These are phyloP conservation scores for Neoboletus magnificus DNA, from an alignment of 768 basidiomycete species.

Conservation along the genomic window DNA sequence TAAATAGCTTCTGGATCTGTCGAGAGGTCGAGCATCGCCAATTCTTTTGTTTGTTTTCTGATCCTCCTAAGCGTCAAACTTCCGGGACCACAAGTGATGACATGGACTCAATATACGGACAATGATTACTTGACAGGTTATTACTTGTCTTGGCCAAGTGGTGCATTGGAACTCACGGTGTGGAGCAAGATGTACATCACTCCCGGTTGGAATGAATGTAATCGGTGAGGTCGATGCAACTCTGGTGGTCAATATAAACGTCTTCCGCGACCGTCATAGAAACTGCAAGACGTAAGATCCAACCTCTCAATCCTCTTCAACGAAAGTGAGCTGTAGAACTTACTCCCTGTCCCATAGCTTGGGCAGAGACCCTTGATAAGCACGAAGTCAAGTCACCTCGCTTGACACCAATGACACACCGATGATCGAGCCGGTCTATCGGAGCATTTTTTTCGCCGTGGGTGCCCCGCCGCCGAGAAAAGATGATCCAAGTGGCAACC, in stretches of 20 bases:
- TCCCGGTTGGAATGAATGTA: not conserved
- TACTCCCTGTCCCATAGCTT: not conserved
- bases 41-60: not conserved
- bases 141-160: conserved; percentile 9
- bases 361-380: not conserved
- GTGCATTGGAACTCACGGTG: conserved; percentile 8
- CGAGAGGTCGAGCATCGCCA: not conserved
- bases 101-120: not conserved
- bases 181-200: conserved; percentile 8
- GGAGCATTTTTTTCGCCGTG: not conserved
- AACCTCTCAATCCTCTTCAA: not conserved
- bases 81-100: conserved; percentile 4
- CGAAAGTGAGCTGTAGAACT: not conserved
- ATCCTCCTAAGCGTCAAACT: not conserved
- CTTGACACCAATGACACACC: not conserved
- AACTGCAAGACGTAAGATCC: not conserved
- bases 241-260: not conserved
- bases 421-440: not conserved
- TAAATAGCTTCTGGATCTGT: conserved; percentile 17
- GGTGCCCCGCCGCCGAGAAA: too few species aligned
- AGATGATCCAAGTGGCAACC: not conserved
- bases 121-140: not conserved
- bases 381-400: not conserved
- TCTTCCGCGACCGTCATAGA: not conserved
- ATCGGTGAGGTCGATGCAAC: not conserved